A percentile compares a stretch with the other conserved stretches of the same genome.
Conservation (phyloP, 805 yeast genomes). For the Pichia heedii region DNA sequence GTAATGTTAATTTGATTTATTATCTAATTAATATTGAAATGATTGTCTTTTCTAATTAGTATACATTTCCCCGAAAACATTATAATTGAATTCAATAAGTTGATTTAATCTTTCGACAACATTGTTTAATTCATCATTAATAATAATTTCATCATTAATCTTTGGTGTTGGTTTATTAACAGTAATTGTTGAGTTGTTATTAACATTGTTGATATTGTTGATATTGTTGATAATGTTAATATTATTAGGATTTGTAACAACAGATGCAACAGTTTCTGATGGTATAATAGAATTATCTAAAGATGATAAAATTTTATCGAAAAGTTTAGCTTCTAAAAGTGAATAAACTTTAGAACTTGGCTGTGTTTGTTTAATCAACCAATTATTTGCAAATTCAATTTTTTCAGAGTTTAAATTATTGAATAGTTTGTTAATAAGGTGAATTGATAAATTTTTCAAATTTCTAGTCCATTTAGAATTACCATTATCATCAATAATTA, state of each 20-base stretch:
- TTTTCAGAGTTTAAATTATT: slow-evolving; percentile 29
- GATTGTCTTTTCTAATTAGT: too few relatives aligned
- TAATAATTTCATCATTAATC: slow-evolving; percentile 20
- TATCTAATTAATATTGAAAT: too few relatives aligned
- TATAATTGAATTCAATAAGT: slow-evolving; percentile 71
- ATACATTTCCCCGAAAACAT: slow-evolving; percentile 70
- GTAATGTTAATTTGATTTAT: too few relatives aligned
- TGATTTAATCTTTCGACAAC: slow-evolving; percentile 54
- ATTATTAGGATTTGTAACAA: background rate
- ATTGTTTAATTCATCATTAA: slow-evolving; percentile 45
- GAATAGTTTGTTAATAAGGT: slow-evolving; percentile 37
- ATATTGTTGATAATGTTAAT: background rate
- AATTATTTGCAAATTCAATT: slow-evolving; percentile 57
- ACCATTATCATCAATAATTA: slow-evolving; percentile 78
- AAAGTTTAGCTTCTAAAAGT: slow-evolving; percentile 55
- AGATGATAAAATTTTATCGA: slow-evolving; percentile 15
- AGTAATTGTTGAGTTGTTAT: background rate
- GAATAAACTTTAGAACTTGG: slow-evolving; percentile 72
- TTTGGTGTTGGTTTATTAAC: background rate
- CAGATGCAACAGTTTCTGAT: background rate
- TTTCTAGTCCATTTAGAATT: slow-evolving; percentile 87
- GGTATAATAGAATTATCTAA: slow-evolving; percentile 1
- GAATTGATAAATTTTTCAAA: slow-evolving; percentile 62
- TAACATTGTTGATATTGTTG: background rate
- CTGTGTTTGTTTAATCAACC: slow-evolving; percentile 82